Base-by-base conservation (phyloP, 2,329 filamentous ascomycete genomes). In the Blumeria graminis region DNA sequence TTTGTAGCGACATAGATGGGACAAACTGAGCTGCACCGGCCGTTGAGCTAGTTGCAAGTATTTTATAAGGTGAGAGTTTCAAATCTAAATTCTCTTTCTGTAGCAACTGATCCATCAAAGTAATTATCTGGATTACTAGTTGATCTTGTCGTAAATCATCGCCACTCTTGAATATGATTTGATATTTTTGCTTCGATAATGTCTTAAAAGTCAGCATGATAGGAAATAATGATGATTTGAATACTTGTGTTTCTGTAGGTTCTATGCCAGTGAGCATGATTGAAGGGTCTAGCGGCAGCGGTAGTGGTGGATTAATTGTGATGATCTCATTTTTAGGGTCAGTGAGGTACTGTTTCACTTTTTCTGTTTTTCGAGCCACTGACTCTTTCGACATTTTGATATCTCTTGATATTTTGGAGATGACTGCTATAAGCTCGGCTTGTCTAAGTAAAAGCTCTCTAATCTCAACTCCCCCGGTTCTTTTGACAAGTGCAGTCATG, bases 131-230 rank as follows among this genome's bases (percentile, higher is more conserved):
- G 56, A 98, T 93, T 38, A 98, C 90, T 1, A 98, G 78, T 66
- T 98, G 92, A 65, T 98, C 92, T 69, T 98, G 92, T 13, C 92
- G 84, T 55, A 98, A 74, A 66, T 98, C 92, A 66, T 98, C 92
- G 38, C 92, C 92, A 0, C 88, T 88, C 69, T 98, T 98, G 77
- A 98, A 98, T 56, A 96, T 84, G 60, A 98, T 84, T 9, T 90
- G 84, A 66, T 96, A 98, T 58, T 82, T 84, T 41, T 76, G 76
- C 7, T 85, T 86, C 1, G 77, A 77, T 0, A 78, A 75, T 0
- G 89, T 94, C 65, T 84, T 89, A 71, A 96, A 95, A 9, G 85
- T 86, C 58, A 95, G 80, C 63, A 92, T 87, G 58, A 98, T 83
- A 0, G 92, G 92, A 46, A 86, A 88, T 8, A 98, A 71, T 0